Evolutionary conservation across 371 early-diverging fungal genomes (phyloP).

Genomic region (Rhizopus sp.): DNA sequence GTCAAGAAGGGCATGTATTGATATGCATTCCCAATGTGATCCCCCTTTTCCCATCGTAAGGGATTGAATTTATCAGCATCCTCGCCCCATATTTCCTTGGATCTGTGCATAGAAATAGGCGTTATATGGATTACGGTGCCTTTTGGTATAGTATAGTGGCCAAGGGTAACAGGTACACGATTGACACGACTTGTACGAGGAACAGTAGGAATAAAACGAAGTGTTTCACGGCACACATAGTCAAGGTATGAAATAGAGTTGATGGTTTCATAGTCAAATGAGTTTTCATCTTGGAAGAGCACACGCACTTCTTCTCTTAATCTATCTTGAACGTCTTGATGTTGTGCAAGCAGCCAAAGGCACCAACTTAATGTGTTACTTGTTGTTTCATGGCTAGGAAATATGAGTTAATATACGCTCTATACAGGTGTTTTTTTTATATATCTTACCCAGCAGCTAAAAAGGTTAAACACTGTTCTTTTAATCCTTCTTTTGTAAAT

Average conservation of each 20-base stretch:
- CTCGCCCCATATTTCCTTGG: slow-evolving; percentile 62
- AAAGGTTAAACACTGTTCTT: slow-evolving; percentile 39
- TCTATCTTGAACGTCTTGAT: slow-evolving; percentile 44
- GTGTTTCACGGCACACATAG: slow-evolving; percentile 48
- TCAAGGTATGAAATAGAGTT: slow-evolving; percentile 41
- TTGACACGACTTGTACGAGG: slow-evolving; percentile 48
- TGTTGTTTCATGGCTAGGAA: slow-evolving; percentile 53
- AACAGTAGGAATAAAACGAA: slow-evolving; percentile 53
- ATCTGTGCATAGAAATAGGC: slow-evolving; percentile 47
- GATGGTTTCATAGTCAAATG: slow-evolving; percentile 40
- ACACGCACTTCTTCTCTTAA: slow-evolving; percentile 40
- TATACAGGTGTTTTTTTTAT: neutral
- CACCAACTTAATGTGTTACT: slow-evolving; percentile 56
- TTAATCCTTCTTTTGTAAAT: slow-evolving; percentile 31
- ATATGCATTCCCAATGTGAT: slow-evolving; percentile 33
- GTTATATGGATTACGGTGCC: slow-evolving; percentile 48
- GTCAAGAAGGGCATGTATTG: slow-evolving; percentile 64
- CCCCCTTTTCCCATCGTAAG: slow-evolving; percentile 55
- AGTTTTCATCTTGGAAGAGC: slow-evolving; percentile 13
- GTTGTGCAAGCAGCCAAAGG: slow-evolving; percentile 49
- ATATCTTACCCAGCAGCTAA: slow-evolving; percentile 45
- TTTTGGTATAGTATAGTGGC: slow-evolving; percentile 54
- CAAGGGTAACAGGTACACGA: slow-evolving; percentile 45
- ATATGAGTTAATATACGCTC: neutral
- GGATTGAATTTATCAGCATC: slow-evolving; percentile 66